Conservation (phyloP, 805 yeast genomes). For the Saturnispora ahearnii region DNA sequence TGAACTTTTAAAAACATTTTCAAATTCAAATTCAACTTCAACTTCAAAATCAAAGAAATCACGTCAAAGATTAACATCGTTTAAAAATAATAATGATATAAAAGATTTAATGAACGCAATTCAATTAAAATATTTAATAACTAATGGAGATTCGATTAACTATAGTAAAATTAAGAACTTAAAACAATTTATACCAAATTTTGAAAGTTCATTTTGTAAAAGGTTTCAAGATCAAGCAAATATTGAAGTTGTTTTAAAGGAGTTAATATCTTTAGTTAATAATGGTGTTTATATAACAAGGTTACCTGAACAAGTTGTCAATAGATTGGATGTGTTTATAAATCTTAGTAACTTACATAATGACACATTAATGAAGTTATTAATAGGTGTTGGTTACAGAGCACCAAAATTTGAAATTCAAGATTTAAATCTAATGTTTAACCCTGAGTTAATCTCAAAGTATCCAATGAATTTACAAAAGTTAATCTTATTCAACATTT, state of each 20-base stretch:
- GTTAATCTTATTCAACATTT: constrained; percentile 1
- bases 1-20: neutral
- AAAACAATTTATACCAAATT: neutral
- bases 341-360: neutral
- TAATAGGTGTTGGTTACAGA: neutral
- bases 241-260: neutral
- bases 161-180: neutral
- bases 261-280: neutral
- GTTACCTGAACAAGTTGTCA: neutral
- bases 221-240: neutral
- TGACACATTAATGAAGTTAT: neutral
- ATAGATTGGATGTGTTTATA: neutral
- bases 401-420: neutral
- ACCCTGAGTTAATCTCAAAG: neutral
- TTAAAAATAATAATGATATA: neutral
- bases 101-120: neutral
- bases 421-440: neutral
- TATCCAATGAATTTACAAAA: constrained; percentile 2
- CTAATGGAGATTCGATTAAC: neutral
- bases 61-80: neutral
- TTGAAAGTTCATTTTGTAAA: neutral
- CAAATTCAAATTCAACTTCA: neutral
- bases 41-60: neutral
- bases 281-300: neutral
- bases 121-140: neutral